Conservation (phyloP, 164 flowering plant species). For the Piper longum region DNA sequence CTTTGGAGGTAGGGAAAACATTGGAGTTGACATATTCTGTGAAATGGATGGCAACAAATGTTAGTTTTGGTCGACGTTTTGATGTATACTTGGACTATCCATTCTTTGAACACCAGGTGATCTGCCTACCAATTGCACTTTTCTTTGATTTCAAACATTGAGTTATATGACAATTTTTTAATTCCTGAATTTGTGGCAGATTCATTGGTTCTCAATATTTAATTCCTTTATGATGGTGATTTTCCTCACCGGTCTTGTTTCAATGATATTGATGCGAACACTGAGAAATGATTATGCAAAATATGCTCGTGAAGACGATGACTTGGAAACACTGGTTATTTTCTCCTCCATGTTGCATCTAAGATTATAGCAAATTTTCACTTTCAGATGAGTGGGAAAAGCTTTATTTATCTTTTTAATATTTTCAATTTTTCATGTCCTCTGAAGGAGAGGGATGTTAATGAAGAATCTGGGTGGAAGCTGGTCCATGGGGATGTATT, state of each 20-base stretch:
- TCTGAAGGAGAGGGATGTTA: constrained; percentile 85
- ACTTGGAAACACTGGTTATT: constrained; percentile 80
- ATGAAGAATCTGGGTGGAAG: constrained; percentile 99
- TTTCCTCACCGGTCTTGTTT: constrained; percentile 96
- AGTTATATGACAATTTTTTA: neutral
- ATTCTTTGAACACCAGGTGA: constrained; percentile 95
- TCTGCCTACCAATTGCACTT: neutral
- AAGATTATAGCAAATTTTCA: neutral
- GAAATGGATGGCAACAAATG: constrained; percentile 61
- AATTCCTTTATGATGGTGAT: constrained; percentile 99
- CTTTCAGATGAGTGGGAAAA: neutral
- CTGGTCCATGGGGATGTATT: constrained; percentile 99
- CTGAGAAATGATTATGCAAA: constrained; percentile 98
- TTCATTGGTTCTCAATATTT: constrained; percentile 97
- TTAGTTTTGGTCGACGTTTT: constrained; percentile 85
- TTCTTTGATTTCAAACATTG: neutral
- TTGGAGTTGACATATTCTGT: constrained; percentile 81
- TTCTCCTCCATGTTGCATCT: neutral
- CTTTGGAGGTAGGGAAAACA: constrained; percentile 59
- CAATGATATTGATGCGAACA: constrained; percentile 98
- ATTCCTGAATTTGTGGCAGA: constrained; percentile 31
- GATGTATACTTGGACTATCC: constrained; percentile 97
- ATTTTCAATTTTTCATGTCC: neutral
- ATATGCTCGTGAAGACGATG: constrained; percentile 98
- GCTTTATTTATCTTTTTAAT: neutral